Base-by-base conservation (phyloP, 441 rosid genomes). In the Pelargonium exstipulatum region DNA sequence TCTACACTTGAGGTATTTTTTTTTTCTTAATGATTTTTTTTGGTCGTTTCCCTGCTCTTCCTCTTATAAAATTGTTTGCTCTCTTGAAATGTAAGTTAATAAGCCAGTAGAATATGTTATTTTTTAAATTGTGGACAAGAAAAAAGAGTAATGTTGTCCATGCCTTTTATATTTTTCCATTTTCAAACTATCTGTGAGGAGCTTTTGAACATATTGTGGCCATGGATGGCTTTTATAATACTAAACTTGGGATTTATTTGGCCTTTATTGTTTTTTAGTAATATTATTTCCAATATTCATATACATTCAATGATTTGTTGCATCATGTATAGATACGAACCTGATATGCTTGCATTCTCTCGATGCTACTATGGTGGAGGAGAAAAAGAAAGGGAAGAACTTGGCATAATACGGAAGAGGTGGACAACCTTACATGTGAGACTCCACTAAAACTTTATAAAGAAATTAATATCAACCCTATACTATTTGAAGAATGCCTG, bases 351-450 rank as follows among this genome's bases (percentile, higher is more conserved):
- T 65, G 99, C 98, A 60, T 86, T 84, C 84, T 86, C 88, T 35
- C 88, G 90, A 70, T 86, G 90, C 76, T 78, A 86, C 75, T 84
- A 81, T 5, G 87, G 90, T 22, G 90, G 90, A 46, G 99, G 97
- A 71, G 98, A 92, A 45, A 83, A 78, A 80, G 98, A 95, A 81
- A 86, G 80, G 71, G 83, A 70, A 69, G 95, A 89, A 69, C 77
- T 95, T 29, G 92, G 92, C 75, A 81, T 90, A 14, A 88, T 92
- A 72, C 80, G 94, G 51, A 92, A 80, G 85, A 87, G 98, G 82
- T 95, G 99, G 99, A 92, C 88, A 81, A 90, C 88, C 69, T 83
- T 95, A 83, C 98, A 90, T 80, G 97, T 90, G 81, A 75, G 91
- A 32, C 69, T 48, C 61, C 64, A 65, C 45, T 17, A 46, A 43